Evolutionary conservation across 306 rosid species (phyloP).

Genomic region (Bauhinia variegata): DNA sequence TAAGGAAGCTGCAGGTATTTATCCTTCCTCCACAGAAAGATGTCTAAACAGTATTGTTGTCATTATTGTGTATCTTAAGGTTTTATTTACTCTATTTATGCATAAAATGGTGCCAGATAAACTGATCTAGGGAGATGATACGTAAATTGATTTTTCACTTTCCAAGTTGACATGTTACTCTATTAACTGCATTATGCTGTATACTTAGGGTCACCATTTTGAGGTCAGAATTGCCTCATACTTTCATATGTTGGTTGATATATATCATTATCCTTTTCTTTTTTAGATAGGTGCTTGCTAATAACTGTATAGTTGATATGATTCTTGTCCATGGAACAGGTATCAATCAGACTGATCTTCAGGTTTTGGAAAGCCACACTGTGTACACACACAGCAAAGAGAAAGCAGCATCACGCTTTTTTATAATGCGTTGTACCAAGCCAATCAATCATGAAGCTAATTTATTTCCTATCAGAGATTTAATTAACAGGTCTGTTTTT

Average conservation of each 20-base stretch:
- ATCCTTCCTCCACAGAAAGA: constrained; percentile 20
- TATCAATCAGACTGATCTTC: constrained; percentile 52
- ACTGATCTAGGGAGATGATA: constrained; percentile 7
- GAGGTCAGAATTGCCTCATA: constrained; percentile 17
- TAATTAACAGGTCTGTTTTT: constrained; percentile 57
- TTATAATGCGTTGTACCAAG: constrained; percentile 61
- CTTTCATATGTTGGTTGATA: constrained; percentile 18
- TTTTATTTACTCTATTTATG: constrained; percentile 15
- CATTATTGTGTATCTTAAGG: background rate
- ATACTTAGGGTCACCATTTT: constrained; percentile 20
- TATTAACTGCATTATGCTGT: constrained; percentile 13
- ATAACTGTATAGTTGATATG: constrained; percentile 31
- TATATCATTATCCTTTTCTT: constrained; percentile 6
- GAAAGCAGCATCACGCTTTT: constrained; percentile 65
- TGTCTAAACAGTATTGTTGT: background rate
- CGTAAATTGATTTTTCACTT: constrained; percentile 19
- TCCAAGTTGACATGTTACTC: constrained; percentile 4
- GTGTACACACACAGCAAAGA: constrained; percentile 70
- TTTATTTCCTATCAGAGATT: constrained; percentile 61
- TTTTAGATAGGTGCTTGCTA: constrained; percentile 17
- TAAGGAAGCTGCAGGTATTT: constrained; percentile 69
- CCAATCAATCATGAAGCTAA: constrained; percentile 34
- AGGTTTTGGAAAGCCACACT: constrained; percentile 59
- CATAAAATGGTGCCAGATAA: constrained; percentile 17
- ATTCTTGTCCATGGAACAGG: constrained; percentile 52